Percentiles rank a stretch among this genome's conserved stretches.
These are phyloP conservation scores for Pythium biforme DNA, from an alignment of 352 stramenopile genomes.

Conservation along the genomic window DNA sequence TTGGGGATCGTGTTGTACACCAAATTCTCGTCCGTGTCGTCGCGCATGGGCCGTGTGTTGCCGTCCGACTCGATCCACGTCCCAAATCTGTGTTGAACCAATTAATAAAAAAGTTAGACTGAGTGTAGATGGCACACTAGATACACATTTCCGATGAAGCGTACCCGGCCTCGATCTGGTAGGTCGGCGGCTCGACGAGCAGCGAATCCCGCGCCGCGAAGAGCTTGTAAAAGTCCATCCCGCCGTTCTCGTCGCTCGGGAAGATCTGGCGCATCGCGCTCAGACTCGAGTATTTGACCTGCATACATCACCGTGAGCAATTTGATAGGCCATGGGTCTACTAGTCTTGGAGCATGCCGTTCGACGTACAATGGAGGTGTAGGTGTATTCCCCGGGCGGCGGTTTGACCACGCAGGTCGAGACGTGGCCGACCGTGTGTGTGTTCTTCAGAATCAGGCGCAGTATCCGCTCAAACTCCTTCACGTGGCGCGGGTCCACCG, in stretches of 20 bases:
- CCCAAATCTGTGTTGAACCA: slow-evolving; percentile 59
- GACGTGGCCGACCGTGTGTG: slow-evolving; percentile 74
- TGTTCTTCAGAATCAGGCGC: slow-evolving; percentile 80
- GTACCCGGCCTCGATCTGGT: slow-evolving; percentile 81
- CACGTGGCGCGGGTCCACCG: slow-evolving; percentile 65
- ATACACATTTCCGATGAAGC: no score
- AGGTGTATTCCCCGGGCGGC: slow-evolving; percentile 67
- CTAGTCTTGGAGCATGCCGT: no score
- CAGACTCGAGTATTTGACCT: slow-evolving; percentile 82
- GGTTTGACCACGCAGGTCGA: slow-evolving; percentile 82
- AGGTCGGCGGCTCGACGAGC: slow-evolving; percentile 72
- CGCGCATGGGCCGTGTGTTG: slow-evolving; percentile 76
- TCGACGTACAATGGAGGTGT: slow-evolving; percentile 83
- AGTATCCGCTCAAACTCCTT: slow-evolving; percentile 79
- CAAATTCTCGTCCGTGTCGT: slow-evolving; percentile 71
- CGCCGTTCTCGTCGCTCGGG: slow-evolving; percentile 51
- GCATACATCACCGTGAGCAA: no score
- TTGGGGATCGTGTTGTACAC: slow-evolving; percentile 76
- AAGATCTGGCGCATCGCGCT: slow-evolving; percentile 76
- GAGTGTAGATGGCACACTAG: no score
- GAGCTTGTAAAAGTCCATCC: slow-evolving; percentile 79
- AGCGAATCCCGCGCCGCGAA: slow-evolving; percentile 72
- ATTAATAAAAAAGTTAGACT: no score
- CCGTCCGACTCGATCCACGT: slow-evolving; percentile 84
- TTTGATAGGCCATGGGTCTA: no score